phyloP scores from a whole-genome alignment of 2,329 filamentous ascomycete species.

The Aspergillus sp. region DNA sequence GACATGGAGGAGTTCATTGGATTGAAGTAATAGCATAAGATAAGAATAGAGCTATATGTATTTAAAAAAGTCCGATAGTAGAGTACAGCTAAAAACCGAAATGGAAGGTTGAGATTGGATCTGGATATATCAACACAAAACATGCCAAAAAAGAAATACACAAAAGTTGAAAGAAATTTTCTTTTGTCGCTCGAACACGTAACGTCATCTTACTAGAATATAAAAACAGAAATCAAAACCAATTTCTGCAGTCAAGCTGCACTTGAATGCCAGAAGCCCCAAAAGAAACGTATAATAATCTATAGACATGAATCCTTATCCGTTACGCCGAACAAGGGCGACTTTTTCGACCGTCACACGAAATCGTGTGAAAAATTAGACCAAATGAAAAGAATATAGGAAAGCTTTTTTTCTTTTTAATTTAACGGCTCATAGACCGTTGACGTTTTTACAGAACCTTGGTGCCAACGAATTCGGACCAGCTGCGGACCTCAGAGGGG shows the following conservation, averaged over 20 bases:
- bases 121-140: constrained; percentile 5
- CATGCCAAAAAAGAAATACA: constrained; percentile 5
- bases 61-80: not conserved
- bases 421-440: constrained; percentile 6
- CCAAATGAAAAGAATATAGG: constrained; percentile 11
- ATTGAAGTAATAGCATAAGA: no score
- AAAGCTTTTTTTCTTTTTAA: constrained; percentile 10
- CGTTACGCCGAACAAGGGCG: constrained; percentile 19
- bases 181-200: constrained; percentile 26
- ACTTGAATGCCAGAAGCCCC: constrained; percentile 11
- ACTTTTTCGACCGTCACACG: constrained; percentile 9
- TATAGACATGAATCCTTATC: constrained; percentile 25
- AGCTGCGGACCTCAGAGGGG: constrained; percentile 81
- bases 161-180: constrained; percentile 9
- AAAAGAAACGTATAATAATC: constrained; percentile 28
- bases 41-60: no score
- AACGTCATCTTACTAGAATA: constrained; percentile 13
- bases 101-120: not conserved
- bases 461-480: constrained; percentile 91
- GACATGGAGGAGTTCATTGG: not conserved
- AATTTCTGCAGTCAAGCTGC: constrained; percentile 5
- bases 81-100: not conserved
- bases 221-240: constrained; percentile 7
- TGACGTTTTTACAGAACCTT: constrained; percentile 36
- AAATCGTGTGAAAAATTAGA: constrained; percentile 6